Percentiles rank a stretch among this genome's conserved stretches.
Conservation (phyloP, 2,329 filamentous ascomycete species). For the Xylaria multiplex region DNA sequence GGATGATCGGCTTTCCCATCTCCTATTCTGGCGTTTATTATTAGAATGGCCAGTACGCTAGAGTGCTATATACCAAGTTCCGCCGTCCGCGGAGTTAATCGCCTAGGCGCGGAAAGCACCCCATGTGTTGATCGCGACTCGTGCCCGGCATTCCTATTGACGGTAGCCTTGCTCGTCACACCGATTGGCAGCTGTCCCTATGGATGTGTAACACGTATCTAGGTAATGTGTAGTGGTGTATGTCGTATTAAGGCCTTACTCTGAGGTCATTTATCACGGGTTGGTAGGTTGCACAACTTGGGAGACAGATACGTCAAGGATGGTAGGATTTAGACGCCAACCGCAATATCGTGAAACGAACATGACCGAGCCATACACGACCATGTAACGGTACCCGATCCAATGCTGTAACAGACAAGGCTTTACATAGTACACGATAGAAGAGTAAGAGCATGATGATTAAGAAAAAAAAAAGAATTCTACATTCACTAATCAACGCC, state of each 20-base stretch:
- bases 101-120: constrained; percentile 21
- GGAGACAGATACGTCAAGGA: background rate
- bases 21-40: constrained; percentile 24
- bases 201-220: background rate
- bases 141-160: constrained; percentile 8
- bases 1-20: constrained; percentile 16
- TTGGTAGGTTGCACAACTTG: constrained; percentile 3
- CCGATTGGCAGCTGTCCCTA: background rate
- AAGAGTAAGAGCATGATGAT: background rate
- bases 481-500: background rate
- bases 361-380: constrained; percentile 1
- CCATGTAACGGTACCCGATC: background rate
- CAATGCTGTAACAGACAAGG: background rate
- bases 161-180: background rate
- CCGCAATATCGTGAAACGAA: constrained; percentile 1
- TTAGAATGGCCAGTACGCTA: constrained; percentile 18
- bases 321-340: constrained; percentile 3
- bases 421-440: constrained; percentile 8
- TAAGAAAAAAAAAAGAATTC: background rate
- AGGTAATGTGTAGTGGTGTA: too few relatives aligned
- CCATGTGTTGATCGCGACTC: constrained; percentile 29
- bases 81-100: constrained; percentile 5
- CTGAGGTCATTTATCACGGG: background rate
- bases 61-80: background rate
- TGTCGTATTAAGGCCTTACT: too few relatives aligned